phyloP scores from a whole-genome alignment of 257 asterid genomes.

The Striga asiatica region DNA sequence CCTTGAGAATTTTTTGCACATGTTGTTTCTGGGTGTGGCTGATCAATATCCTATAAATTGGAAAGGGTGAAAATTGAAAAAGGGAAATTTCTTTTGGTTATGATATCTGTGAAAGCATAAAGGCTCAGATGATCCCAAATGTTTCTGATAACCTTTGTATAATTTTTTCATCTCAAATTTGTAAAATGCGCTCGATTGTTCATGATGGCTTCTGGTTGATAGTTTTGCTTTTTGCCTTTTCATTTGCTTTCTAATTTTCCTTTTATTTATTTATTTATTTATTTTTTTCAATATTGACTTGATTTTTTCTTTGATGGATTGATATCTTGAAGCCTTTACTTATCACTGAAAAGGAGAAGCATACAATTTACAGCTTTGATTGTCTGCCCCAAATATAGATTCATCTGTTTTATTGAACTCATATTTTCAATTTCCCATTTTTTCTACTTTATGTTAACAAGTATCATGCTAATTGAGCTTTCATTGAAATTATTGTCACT shows the following conservation, averaged over 20 bases:
- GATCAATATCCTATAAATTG: neutral
- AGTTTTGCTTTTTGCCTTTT: neutral
- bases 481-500: neutral
- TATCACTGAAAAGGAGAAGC: neutral
- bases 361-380: no score
- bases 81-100: neutral
- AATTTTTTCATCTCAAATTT: neutral
- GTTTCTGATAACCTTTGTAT: neutral
- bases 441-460: neutral
- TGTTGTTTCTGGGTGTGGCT: conserved; percentile 14
- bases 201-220: conserved; percentile 1
- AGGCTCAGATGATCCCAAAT: conserved; percentile 9
- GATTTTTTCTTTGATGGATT: no score
- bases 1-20: neutral
- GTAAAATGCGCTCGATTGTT: neutral
- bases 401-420: neutral
- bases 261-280: neutral
- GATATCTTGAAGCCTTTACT: neutral
- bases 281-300: neutral
- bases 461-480: neutral
- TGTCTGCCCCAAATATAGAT: neutral
- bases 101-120: conserved; percentile 7
- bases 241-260: neutral
- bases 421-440: neutral
- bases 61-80: neutral